Base-by-base conservation (phyloP, 2,329 filamentous ascomycete species). In the Aspergillus costaricaensis region DNA sequence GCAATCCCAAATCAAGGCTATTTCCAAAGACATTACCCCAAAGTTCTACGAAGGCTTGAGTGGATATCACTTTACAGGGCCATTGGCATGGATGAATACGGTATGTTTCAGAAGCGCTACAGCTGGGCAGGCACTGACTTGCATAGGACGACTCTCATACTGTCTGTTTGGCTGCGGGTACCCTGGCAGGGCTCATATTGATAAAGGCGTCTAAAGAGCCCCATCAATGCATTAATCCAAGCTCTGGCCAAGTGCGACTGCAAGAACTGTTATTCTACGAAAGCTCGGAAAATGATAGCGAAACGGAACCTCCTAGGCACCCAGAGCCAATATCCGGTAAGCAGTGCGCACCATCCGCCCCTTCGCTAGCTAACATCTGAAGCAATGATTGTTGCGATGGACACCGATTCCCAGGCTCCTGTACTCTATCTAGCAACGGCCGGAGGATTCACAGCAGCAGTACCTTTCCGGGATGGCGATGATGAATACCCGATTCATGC, bases 321-420 rank as follows among this genome's bases (percentile, higher is more conserved):
- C 69, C 72, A 65, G 74, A 76, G 36, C 70, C 72, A 9, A 72
- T 77, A 32, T 69, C 71, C 41, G 74, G 76, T 78, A 65, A 52
- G 68, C 57, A 32, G 17, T 14, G 3, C 4, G 3, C 8, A 4
- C 4, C 8, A 19, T 14, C 21, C 17, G 6, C 25, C 7, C 5
- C n/a, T 17, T 12, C 12, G 21, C 27, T 39, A n/a, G 52, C 65
- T 73, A 39, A 73, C 55, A 36, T 25, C 41, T 38, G 44, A 57
- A 74, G 74, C 64, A 27, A 73, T 76, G 66, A 59, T 67, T 30
- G 43, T 59, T 2, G 59, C 62, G 32, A 36, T 23, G 8, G 59
- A 69, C 41, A 60, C 65, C 17, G 25, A 55, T 27, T 57, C 60
- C 2, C 19, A 59, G 15, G 59, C 55, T 25, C 65, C 62, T 30